These are phyloP conservation scores for Lasiodiplodia sp. DNA, from an alignment of 2,329 filamentous ascomycete genomes.

Conservation along the genomic window DNA sequence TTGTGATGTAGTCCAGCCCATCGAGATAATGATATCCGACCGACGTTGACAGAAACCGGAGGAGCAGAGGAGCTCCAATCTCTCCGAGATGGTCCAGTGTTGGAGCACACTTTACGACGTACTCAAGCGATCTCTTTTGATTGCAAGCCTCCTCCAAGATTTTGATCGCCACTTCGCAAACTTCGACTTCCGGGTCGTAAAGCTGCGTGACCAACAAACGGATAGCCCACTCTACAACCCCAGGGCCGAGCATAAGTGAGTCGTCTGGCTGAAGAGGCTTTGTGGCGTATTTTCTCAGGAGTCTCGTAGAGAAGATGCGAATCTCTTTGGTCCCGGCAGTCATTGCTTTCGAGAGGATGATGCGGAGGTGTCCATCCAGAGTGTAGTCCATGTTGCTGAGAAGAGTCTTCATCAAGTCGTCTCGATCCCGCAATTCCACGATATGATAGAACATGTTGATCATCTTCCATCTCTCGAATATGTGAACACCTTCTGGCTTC, in stretches of 20 bases:
- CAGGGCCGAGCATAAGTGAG: conserved; percentile 51
- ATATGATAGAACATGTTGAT: conserved; percentile 99
- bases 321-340: conserved; percentile 91
- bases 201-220: conserved; percentile 96
- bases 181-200: conserved; percentile 96
- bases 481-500: conserved; percentile 80
- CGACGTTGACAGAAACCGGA: conserved; percentile 93
- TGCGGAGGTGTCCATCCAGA: conserved; percentile 81
- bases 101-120: conserved; percentile 94
- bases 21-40: conserved; percentile 98
- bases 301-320: conserved; percentile 86
- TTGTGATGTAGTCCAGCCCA: conserved; percentile 96
- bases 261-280: conserved; percentile 55
- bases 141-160: conserved; percentile 98
- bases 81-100: conserved; percentile 95
- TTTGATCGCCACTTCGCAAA: conserved; percentile 95
- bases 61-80: conserved; percentile 89
- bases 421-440: conserved; percentile 86
- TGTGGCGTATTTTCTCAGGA: conserved; percentile 85
- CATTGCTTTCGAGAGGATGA: conserved; percentile 91
- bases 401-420: conserved; percentile 88
- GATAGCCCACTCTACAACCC: conserved; percentile 93
- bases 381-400: conserved; percentile 93
- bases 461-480: conserved; percentile 96
- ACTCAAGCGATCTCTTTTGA: conserved; percentile 87